Percentiles rank a stretch among this genome's conserved stretches.
Conservation (phyloP, 768 basidiomycete genomes). For the Phanerodontia chrysosporium region DNA sequence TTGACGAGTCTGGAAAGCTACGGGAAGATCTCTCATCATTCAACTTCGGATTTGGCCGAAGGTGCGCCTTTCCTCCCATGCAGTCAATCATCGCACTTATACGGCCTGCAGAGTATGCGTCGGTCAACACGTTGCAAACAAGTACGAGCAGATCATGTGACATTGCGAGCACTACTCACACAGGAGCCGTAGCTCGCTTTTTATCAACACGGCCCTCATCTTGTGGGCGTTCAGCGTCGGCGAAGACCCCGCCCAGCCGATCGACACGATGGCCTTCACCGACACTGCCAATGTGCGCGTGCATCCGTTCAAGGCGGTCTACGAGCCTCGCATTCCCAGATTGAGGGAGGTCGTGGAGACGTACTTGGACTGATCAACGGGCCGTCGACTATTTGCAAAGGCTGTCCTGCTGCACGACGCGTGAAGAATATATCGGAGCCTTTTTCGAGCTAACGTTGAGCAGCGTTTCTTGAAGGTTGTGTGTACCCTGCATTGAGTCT, state of each 20-base stretch:
- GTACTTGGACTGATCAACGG: not conserved
- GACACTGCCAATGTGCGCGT: constrained; percentile 65
- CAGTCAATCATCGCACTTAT: not conserved
- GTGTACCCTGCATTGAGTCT: too few relatives aligned
- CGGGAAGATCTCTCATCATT: constrained; percentile 26
- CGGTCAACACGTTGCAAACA: constrained; percentile 52
- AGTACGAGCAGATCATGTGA: constrained; percentile 8
- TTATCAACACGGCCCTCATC: constrained; percentile 59
- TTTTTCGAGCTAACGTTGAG: too few relatives aligned
- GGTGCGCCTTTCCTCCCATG: constrained; percentile 15
- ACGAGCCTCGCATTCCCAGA: constrained; percentile 43
- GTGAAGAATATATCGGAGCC: too few relatives aligned
- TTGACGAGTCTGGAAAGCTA: constrained; percentile 25
- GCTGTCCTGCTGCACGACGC: too few relatives aligned
- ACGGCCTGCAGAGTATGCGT: constrained; percentile 51
- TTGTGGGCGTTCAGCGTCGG: constrained; percentile 63
- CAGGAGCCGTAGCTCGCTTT: constrained; percentile 45
- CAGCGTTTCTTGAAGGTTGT: too few relatives aligned
- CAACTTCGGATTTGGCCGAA: constrained; percentile 34
- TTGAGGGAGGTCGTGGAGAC: constrained; percentile 4
- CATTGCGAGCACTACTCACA: not conserved
- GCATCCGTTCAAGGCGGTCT: constrained; percentile 52
- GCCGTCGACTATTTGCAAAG: too few relatives aligned
- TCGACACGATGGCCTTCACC: constrained; percentile 58
- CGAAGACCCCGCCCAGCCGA: constrained; percentile 46